phyloP scores from a whole-genome alignment of 495 filamentous ascomycete genomes.

The Alectoria sarmentosa region DNA sequence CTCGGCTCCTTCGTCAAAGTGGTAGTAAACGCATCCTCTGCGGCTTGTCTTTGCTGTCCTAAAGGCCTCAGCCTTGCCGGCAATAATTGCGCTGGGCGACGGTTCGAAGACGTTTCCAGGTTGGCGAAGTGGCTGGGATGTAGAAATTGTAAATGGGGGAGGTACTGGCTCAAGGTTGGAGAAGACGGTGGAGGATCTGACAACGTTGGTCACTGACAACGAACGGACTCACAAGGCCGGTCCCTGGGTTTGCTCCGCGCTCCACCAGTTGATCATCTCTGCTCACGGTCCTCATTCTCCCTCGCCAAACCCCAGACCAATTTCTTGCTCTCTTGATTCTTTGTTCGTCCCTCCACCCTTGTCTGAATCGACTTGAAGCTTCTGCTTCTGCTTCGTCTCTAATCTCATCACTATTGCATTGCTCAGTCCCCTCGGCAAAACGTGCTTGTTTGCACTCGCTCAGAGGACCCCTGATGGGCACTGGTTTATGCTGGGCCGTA shows the following conservation, averaged over 20 bases:
- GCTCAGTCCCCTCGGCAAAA: not conserved
- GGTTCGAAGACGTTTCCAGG: conserved; percentile 24
- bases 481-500: conserved; percentile 6
- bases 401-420: conserved; percentile 4
- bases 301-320: not conserved
- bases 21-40: conserved; percentile 32
- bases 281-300: conserved; percentile 18
- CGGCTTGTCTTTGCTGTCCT: conserved; percentile 27
- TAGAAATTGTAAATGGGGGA: conserved; percentile 33
- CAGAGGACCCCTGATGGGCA: not conserved
- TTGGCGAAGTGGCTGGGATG: conserved; percentile 32
- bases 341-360: conserved; percentile 1
- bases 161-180: conserved; percentile 41
- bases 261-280: conserved; percentile 24
- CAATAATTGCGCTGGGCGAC: conserved; percentile 18
- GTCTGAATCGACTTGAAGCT: not conserved
- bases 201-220: conserved; percentile 18
- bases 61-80: conserved; percentile 22
- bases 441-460: conserved; percentile 5
- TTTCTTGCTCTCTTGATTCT: not conserved
- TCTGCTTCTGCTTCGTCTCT: not conserved
- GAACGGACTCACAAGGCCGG: conserved; percentile 30
- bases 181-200: conserved; percentile 26
- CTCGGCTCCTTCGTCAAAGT: conserved; percentile 10
- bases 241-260: conserved; percentile 29